Conservation (phyloP, 257 asterid species). For the Jaltomata sinuosa region DNA sequence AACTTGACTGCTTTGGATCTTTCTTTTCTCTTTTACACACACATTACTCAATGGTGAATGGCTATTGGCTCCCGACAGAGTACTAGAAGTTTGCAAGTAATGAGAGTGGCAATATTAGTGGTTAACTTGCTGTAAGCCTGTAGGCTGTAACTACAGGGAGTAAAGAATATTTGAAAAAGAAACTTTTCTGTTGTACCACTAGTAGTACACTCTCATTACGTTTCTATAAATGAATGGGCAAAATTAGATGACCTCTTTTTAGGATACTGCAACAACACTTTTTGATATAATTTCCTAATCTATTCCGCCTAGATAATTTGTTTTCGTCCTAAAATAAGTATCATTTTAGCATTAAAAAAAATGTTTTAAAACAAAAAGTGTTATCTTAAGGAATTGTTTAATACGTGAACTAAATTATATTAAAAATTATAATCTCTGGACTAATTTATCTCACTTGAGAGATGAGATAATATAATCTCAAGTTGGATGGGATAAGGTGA, state of each 20-base stretch:
- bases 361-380: too few species aligned
- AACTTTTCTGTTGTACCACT: not conserved
- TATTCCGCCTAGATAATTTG: not conserved
- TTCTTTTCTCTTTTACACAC: not conserved
- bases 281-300: not conserved
- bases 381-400: too few species aligned
- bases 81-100: not conserved
- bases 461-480: too few species aligned
- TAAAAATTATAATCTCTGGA: too few species aligned
- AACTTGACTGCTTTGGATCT: not conserved
- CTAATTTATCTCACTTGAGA: too few species aligned
- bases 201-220: not conserved
- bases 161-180: not conserved
- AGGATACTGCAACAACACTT: not conserved
- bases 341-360: too few species aligned
- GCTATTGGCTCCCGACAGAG: constrained; percentile 8
- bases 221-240: not conserved
- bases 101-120: not conserved
- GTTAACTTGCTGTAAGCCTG: not conserved
- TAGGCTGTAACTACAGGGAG: not conserved
- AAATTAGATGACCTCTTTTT: not conserved
- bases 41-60: not conserved
- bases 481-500: too few species aligned
- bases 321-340: too few species aligned
- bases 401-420: too few species aligned